Base-by-base conservation (phyloP, 1,139 yeast species). In the Debaryomyces psychrophilus region DNA sequence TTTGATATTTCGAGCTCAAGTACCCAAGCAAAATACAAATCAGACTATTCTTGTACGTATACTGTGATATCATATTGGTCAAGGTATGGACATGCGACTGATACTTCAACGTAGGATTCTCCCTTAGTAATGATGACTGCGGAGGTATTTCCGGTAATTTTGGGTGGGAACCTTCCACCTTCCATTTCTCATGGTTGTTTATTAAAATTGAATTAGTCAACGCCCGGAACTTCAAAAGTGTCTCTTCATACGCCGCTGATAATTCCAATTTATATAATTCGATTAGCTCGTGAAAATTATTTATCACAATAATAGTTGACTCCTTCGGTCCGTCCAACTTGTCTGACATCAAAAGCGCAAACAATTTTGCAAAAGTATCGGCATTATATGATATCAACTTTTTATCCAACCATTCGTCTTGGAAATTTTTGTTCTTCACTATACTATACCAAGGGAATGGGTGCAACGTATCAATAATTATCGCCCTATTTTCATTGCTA, bases 181-280 rank as follows among this genome's bases (percentile, higher is more conserved):
- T 46, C n/a, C 54, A 45, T 43, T 61, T 57, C 15, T 56, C 63
- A 23, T 47, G 45, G 42, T 63, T 63, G 4, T 50, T 48, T 1
- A 69, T 40, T 12, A 65, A 50, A 0, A 51, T 53, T 6, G 56
- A 40, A 45, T 71, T 64, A 34, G 64, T 57, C 18, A 57, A 64
- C 11, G 69, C 56, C 46, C 71, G 76, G 47, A 61, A 62, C 45
- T 66, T 65, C n/a, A 72, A 56, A 8, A 74, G 52, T 2, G 60
- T 47, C 43, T 71, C 73, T 52, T 73, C 77, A 48, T 73, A 67
- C 2, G 63, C 50, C 1, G 70, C 60, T 1, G 69, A 59, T 11
- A 73, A 47, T 47, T 74, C 74, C 22, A 68, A 54, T 42, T 63
- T 62, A 52, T 74, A 74, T 23, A 64, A 50, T 40, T 73, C 77